A percentile compares a stretch with the other conserved stretches of the same genome.
Evolutionary conservation across 257 asterid species (phyloP).

Genomic region (Solanum habrochaites): DNA sequence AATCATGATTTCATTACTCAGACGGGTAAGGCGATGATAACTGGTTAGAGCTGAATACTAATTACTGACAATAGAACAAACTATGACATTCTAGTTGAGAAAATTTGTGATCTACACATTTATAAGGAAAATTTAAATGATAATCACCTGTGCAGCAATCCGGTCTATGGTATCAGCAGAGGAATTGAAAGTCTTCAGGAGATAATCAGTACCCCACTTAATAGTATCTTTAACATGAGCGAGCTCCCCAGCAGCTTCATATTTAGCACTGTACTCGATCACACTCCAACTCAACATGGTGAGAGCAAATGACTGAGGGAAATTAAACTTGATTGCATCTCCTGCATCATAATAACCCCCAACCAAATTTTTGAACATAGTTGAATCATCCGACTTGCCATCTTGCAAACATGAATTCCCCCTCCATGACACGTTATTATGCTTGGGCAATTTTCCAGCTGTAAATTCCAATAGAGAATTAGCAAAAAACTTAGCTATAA

Average conservation of each 20-base stretch:
- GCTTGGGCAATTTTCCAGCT: constrained; percentile 92
- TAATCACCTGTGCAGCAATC: constrained; percentile 61
- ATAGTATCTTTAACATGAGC: constrained; percentile 76
- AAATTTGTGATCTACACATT: background rate
- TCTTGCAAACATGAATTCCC: constrained; percentile 76
- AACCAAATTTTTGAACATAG: constrained; percentile 47
- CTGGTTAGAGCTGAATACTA: background rate
- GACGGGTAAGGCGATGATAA: background rate
- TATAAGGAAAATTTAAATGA: background rate
- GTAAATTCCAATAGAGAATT: constrained; percentile 13
- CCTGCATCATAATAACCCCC: constrained; percentile 98
- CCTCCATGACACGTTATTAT: constrained; percentile 94
- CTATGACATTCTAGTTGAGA: background rate
- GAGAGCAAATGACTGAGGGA: constrained; percentile 87
- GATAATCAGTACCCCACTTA: constrained; percentile 97
- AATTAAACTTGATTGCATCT: constrained; percentile 88
- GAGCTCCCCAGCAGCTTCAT: constrained; percentile 92
- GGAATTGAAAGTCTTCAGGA: constrained; percentile 82
- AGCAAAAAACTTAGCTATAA: background rate
- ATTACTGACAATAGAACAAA: background rate
- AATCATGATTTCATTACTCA: background rate
- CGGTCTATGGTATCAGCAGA: constrained; percentile 72
- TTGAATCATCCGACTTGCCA: constrained; percentile 42
- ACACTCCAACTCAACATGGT: constrained; percentile 99
- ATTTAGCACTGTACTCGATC: constrained; percentile 76